Base-by-base conservation (phyloP, 371 early-diverging fungal genomes). In the Parasitella parasitica region DNA sequence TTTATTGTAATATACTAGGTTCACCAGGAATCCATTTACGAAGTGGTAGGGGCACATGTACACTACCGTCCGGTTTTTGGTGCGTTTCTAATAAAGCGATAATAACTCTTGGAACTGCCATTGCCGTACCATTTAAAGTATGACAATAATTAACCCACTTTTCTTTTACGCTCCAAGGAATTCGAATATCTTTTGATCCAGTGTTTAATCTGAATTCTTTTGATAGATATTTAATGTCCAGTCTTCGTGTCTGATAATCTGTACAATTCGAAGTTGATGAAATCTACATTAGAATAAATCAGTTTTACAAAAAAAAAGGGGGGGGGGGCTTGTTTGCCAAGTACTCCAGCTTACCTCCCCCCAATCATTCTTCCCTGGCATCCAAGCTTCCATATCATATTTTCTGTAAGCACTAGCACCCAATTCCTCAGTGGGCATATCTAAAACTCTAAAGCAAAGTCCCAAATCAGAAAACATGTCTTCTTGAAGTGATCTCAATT, bases 341-440 rank as follows among this genome's bases (percentile, higher is more conserved):
- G n/a, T 38, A 6, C 15, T 37, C 15, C 18, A n/a, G 27, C 56
- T 67, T 73, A 88, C 87, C 78, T 97, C 97, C 46, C 97, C 97
- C 95, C 96, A 97, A 11, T 68, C 71, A 38, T 86, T 77, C 39
- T 91, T 82, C 4, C 94, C 95, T 1, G 97, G 96, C 91, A 97
- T 91, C 94, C 95, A 96, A 6, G 95, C 96, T 70, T 97, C 97
- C 62, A 97, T 94, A 61, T 97, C 97, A 63, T 88, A 93, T 61
- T 97, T 97, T 48, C 90, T 80, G 73, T 89, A 93, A 0, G 95
- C 96, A 58, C 94, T 92, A 8, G 94, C 94, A 26, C 97, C 97
- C 24, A 97, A 75, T 73, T 97, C 97, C 43, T 89, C 85, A 0
- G 93, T 93, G 8, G 97, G 95, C 97, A 97, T 97, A 63, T 94